These are phyloP conservation scores for Vachellia pachyceras DNA, from an alignment of 306 rosid species.

Conservation along the genomic window DNA sequence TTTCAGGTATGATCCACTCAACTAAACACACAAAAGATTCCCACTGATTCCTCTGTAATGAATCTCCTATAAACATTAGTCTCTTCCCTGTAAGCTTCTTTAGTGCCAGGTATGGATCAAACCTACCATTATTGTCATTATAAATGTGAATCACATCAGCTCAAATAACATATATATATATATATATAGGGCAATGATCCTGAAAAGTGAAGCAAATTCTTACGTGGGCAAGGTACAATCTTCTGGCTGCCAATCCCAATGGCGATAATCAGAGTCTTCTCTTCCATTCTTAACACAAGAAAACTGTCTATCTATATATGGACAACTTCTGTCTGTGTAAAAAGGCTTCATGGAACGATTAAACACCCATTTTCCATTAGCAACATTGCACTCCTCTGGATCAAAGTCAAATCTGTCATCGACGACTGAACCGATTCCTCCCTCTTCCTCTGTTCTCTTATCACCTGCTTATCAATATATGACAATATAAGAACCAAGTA, in stretches of 20 bases:
- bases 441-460: conserved; percentile 48
- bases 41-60: conserved; percentile 95
- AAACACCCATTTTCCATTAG: conserved; percentile 90
- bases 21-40: conserved; percentile 91
- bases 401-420: conserved; percentile 95
- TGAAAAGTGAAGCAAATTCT: background rate
- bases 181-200: background rate
- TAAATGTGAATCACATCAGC: conserved; percentile 12
- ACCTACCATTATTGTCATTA: conserved; percentile 45
- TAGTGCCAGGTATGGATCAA: conserved; percentile 74
- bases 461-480: conserved; percentile 47
- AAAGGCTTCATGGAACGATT: conserved; percentile 72
- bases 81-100: conserved; percentile 79
- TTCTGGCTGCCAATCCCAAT: conserved; percentile 97
- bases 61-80: conserved; percentile 90
- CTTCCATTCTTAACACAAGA: conserved; percentile 90
- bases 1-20: conserved; percentile 73
- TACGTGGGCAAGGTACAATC: conserved; percentile 88
- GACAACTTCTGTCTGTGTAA: conserved; percentile 78
- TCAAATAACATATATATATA: background rate
- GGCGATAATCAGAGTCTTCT: conserved; percentile 71
- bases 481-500: background rate
- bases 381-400: conserved; percentile 83
- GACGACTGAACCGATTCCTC: conserved; percentile 42
- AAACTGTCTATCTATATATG: conserved; percentile 84